Percentiles rank a stretch among this genome's conserved stretches.
Conservation (phyloP, 805 yeast species). For the Saccharomycopsis vini region DNA sequence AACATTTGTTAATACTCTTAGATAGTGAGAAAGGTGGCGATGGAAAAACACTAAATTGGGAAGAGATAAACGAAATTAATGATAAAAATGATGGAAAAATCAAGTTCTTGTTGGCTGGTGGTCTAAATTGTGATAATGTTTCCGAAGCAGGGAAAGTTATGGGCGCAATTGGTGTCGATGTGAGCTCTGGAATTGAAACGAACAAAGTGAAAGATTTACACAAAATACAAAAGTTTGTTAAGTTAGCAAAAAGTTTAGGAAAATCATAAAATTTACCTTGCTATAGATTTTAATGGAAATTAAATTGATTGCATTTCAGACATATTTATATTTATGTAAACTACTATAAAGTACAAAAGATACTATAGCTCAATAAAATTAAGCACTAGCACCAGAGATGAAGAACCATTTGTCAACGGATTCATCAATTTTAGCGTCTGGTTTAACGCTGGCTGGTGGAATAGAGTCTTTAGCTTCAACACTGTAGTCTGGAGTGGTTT, state of each 20-base stretch:
- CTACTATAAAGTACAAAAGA: not conserved
- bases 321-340: not conserved
- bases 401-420: slow-evolving; percentile 98
- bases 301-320: not conserved
- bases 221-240: slow-evolving; percentile 55
- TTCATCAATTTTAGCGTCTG: slow-evolving; percentile 93
- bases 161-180: slow-evolving; percentile 87
- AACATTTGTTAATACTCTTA: slow-evolving; percentile 52
- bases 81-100: slow-evolving; percentile 21
- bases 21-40: slow-evolving; percentile 93
- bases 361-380: slow-evolving; percentile 11
- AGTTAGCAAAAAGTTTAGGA: slow-evolving; percentile 2
- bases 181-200: slow-evolving; percentile 90
- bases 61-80: slow-evolving; percentile 33
- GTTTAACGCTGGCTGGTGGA: slow-evolving; percentile 62
- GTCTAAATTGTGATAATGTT: slow-evolving; percentile 72
- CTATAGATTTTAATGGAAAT: not conserved
- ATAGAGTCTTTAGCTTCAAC: slow-evolving; percentile 39
- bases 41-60: slow-evolving; percentile 78
- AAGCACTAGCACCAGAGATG: slow-evolving; percentile 73
- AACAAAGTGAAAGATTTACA: slow-evolving; percentile 59
- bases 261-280: not conserved
- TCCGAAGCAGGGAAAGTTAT: slow-evolving; percentile 35
- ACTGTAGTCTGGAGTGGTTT: slow-evolving; percentile 44
- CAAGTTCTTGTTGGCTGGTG: slow-evolving; percentile 76